These are phyloP conservation scores for Gossypium arboreum DNA, from an alignment of 345 rosid genomes.

Conservation along the genomic window DNA sequence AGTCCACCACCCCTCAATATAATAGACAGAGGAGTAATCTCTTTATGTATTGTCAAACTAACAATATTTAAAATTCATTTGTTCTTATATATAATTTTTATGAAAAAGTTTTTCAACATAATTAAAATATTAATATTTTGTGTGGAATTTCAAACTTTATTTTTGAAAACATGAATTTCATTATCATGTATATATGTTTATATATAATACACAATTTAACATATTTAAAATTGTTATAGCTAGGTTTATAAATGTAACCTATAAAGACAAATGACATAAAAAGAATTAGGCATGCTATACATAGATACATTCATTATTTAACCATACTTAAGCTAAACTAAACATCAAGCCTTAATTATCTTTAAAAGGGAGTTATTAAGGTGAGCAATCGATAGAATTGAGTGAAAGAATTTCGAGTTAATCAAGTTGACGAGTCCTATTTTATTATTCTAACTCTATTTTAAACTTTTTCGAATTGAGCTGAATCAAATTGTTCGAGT, in stretches of 20 bases:
- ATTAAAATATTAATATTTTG: neutral
- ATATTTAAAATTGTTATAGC: no score
- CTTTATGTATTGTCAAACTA: neutral
- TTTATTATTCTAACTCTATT: no score
- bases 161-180: neutral
- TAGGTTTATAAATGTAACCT: neutral
- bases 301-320: neutral
- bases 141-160: constrained; percentile 1
- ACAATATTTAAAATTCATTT: neutral
- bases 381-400: no score
- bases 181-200: neutral
- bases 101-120: neutral
- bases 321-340: neutral
- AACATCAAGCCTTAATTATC: neutral
- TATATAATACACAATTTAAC: no score
- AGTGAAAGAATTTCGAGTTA: no score
- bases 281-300: constrained; percentile 3
- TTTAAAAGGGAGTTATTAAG: neutral
- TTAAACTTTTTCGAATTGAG: no score
- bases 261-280: neutral
- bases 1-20: neutral
- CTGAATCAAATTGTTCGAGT: no score
- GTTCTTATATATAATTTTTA: neutral
- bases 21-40: neutral
- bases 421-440: no score